These are phyloP conservation scores for Ogataea saltuana DNA, from an alignment of 805 yeast species.

Conservation along the genomic window DNA sequence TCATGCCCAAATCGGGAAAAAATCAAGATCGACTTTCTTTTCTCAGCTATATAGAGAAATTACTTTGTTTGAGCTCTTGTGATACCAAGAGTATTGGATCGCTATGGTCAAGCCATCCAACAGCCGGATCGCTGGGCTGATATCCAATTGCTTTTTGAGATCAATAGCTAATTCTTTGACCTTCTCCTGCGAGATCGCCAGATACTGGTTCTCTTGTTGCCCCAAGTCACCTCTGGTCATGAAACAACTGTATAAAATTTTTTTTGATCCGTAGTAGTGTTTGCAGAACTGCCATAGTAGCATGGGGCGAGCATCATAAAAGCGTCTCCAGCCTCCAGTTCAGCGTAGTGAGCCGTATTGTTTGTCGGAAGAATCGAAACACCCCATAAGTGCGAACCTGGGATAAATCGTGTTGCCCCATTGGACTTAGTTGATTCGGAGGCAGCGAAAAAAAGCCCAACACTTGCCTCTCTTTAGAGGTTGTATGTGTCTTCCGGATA, in stretches of 20 bases:
- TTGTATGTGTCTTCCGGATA: slow-evolving; percentile 15
- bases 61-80: slow-evolving; percentile 14
- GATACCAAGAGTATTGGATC: slow-evolving; percentile 18
- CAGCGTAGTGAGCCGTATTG: slow-evolving; percentile 24
- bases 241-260: slow-evolving; percentile 25
- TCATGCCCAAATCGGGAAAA: not conserved
- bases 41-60: slow-evolving; percentile 7
- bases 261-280: slow-evolving; percentile 26
- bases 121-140: slow-evolving; percentile 22
- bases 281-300: slow-evolving; percentile 32
- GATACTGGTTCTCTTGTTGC: slow-evolving; percentile 32
- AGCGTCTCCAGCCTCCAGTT: slow-evolving; percentile 31
- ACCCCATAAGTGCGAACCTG: slow-evolving; percentile 36
- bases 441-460: slow-evolving; percentile 32
- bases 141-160: slow-evolving; percentile 17
- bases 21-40: not conserved
- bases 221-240: slow-evolving; percentile 26
- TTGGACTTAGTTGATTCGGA: slow-evolving; percentile 31
- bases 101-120: slow-evolving; percentile 22
- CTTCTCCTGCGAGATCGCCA: slow-evolving; percentile 22
- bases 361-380: slow-evolving; percentile 24
- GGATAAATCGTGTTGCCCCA: slow-evolving; percentile 36
- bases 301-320: slow-evolving; percentile 29
- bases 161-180: slow-evolving; percentile 16
- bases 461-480: slow-evolving; percentile 22